phyloP scores from a whole-genome alignment of 2,329 filamentous ascomycete species.

The Sporothrix brasiliensis region DNA sequence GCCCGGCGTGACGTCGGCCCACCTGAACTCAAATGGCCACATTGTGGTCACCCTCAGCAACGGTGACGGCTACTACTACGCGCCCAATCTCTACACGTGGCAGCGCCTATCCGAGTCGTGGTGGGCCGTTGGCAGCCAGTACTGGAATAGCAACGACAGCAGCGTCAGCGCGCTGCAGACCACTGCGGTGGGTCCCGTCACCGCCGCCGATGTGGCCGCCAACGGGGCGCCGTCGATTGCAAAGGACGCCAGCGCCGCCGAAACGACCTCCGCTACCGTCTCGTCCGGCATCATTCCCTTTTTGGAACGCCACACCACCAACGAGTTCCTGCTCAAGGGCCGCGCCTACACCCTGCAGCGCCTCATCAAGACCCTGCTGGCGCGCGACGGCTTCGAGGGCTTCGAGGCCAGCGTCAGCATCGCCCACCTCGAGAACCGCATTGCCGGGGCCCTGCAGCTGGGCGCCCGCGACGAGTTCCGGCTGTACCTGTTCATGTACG shows the following conservation, averaged over 20 bases:
- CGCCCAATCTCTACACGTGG: conserved; percentile 83
- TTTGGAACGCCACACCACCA: conserved; percentile 92
- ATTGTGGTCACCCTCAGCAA: conserved; percentile 91
- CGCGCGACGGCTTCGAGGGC: conserved; percentile 85
- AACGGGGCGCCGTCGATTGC: neutral
- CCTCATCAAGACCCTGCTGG: conserved; percentile 84
- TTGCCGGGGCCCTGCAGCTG: conserved; percentile 83
- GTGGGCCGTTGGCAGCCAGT: conserved; percentile 98
- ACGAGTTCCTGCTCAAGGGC: conserved; percentile 86
- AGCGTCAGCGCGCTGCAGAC: conserved; percentile 80
- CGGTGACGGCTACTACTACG: conserved; percentile 92
- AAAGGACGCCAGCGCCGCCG: conserved; percentile 42
- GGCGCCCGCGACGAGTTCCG: conserved; percentile 90
- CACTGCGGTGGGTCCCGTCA: conserved; percentile 64
- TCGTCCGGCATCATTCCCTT: conserved; percentile 92
- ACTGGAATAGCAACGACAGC: conserved; percentile 97
- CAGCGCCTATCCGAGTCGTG: conserved; percentile 94
- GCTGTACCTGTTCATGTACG: conserved; percentile 96
- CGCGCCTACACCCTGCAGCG: conserved; percentile 89
- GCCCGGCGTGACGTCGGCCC: conserved; percentile 86
- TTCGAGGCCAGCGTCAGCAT: conserved; percentile 92
- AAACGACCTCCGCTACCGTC: conserved; percentile 70
- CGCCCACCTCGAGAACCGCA: conserved; percentile 90
- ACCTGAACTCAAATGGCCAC: conserved; percentile 83
- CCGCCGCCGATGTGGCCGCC: conserved; percentile 49